Base-by-base conservation (phyloP, 139 green algal genomes). In the Chlamydomonas eustigma region DNA sequence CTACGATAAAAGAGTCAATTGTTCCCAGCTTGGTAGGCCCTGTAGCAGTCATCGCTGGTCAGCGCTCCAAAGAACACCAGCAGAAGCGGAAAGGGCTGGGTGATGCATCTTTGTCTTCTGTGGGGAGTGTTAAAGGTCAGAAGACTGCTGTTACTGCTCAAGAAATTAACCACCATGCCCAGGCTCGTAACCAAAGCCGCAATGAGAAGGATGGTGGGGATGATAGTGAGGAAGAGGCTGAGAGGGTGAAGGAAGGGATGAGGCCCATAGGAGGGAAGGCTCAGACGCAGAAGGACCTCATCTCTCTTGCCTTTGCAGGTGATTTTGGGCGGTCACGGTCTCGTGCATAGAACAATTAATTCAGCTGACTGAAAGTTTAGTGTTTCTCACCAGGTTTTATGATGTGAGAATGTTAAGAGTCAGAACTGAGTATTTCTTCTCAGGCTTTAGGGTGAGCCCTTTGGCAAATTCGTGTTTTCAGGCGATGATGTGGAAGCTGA, bases 401-500 rank as follows among this genome's bases (percentile, higher is more conserved):
- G 25, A n/a, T n/a, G n/a, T n/a, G n/a, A n/a, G n/a, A n/a, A n/a
- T n/a, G n/a, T n/a, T n/a, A n/a, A n/a, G n/a, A n/a, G n/a, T n/a
- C n/a, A n/a, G n/a, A n/a, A n/a, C n/a, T n/a, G n/a, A n/a, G n/a
- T n/a, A n/a, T n/a, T n/a, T n/a, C n/a, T n/a, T n/a, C n/a, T n/a
- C n/a, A n/a, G n/a, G n/a, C n/a, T n/a, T n/a, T n/a, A n/a, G 0
- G 37, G 1, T 50, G 50, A 35, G 24, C n/a, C 44, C 2, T 28
- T 4, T 51, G 32, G 67, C 32, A 50, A 35, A 35, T 1, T n/a
- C n/a, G n/a, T n/a, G n/a, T n/a, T n/a, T n/a, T n/a, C 70, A 75
- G 71, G 39, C 88, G 95, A 99, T 74, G 95, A 98, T 82, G 95
- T 98, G 18, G 86, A 87, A 50, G 88, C 88, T 3, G 93, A 97